Evolutionary conservation across 257 asterid species (phyloP), one percentile per base, ranked within the genome.

Genomic region (Gynochthodes officinalis): DNA sequence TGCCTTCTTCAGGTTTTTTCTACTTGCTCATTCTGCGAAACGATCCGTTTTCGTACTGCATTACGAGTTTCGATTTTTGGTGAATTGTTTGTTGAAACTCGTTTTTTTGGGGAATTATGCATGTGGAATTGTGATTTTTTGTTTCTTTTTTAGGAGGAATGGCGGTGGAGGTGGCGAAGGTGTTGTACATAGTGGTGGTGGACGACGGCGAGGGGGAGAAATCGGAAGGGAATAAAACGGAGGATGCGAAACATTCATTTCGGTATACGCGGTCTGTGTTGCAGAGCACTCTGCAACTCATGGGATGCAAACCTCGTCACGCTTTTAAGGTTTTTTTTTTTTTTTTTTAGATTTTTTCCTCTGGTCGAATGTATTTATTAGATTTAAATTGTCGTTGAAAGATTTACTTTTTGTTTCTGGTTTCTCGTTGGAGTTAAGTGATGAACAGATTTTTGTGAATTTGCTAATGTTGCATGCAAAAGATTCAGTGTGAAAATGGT

Each of bases 221-320:
- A 2, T 37, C 40, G 79, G 75, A 64, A 32, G 76, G 50, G 54
- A 80, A 62, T 76, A 77, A 78, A 54, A 79, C 67, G 57, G 81
- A 59, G 55, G 84, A 67, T 67, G 80, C 74, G 46, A 85, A 80
- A 55, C 84, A 73, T 46, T 88, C 97, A 67, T 89, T 89, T 77
- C 89, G 98, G 71, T 95, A 95, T 81, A 95, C 98, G 81, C 96
- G 98, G 64, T 87, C 99, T 13, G 90, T 92, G 57, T 82, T 95
- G 70, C 97, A 92, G 90, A 90, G 92, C 70, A 87, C 98, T 82
- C 85, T 95, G 79, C 99, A 95, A 46, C 96, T 95, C 76, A 95
- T 95, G 94, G 99, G 99, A 35, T 95, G 99, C 84, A 95, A 95
- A 80, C 84, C 99, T 82, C 89, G 98, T 49, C 99, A 95, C 74